Percentiles rank a stretch among this genome's conserved stretches.
phyloP scores from a whole-genome alignment of 2,329 filamentous ascomycete genomes.

The Aspergillus pseudotamarii region DNA sequence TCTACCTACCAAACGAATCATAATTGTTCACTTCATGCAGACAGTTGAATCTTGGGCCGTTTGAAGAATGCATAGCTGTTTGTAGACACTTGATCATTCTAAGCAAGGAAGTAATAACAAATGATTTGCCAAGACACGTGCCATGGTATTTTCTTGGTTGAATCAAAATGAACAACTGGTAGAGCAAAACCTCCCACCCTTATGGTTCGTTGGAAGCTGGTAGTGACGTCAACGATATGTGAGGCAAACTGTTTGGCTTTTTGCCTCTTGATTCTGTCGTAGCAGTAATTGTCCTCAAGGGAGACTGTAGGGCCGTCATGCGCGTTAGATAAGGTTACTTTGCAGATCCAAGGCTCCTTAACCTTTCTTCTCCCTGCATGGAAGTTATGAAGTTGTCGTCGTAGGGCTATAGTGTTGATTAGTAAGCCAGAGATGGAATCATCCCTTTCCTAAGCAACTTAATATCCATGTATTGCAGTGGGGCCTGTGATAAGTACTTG shows the following conservation, averaged over 20 bases:
- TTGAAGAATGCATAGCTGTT: background rate
- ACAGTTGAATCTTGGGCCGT: background rate
- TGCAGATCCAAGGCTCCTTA: background rate
- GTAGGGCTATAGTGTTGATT: background rate
- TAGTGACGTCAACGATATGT: background rate
- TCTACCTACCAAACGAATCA: background rate
- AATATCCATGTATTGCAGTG: too few relatives aligned
- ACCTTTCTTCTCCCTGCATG: background rate
- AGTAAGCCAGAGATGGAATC: background rate
- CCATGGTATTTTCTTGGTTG: background rate
- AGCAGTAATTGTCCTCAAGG: too few relatives aligned
- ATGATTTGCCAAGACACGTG: background rate
- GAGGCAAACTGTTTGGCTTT: background rate
- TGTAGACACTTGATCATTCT: background rate
- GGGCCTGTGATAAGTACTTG: too few relatives aligned
- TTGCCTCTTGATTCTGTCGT: background rate
- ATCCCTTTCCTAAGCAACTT: background rate
- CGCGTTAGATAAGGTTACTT: background rate
- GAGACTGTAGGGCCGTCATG: fast-evolving
- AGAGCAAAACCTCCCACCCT: background rate
- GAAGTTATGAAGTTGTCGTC: too few relatives aligned
- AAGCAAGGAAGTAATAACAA: background rate
- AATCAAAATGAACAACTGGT: background rate
- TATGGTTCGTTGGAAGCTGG: background rate
- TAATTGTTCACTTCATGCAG: background rate